Conservation (phyloP, 495 filamentous ascomycete species). For the Chaetomium fimeti region DNA sequence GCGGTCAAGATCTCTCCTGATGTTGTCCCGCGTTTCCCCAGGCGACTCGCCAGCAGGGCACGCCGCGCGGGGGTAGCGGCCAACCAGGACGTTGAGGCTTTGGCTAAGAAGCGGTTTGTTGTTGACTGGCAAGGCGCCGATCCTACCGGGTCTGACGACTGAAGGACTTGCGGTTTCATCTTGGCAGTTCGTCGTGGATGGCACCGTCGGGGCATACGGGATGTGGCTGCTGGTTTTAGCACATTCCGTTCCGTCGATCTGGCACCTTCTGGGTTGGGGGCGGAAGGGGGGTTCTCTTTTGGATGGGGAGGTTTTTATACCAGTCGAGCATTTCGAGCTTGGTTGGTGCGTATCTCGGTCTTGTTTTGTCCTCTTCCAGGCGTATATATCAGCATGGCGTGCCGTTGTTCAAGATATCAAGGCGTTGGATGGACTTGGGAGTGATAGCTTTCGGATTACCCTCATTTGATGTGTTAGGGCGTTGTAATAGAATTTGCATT, state of each 20-base stretch:
- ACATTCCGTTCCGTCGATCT: background rate
- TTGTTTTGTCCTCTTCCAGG: conserved; percentile 2
- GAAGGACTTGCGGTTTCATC: background rate
- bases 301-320: background rate
- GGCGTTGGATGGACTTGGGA: conserved; percentile 19
- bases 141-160: conserved; percentile 12
- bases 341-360: background rate
- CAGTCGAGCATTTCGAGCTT: background rate
- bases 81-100: background rate
- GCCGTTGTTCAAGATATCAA: conserved; percentile 16
- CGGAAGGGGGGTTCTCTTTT: background rate
- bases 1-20: conserved; percentile 29
- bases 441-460: conserved; percentile 10
- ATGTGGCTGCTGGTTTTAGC: conserved; percentile 5
- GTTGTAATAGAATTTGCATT: conserved; percentile 21
- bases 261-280: background rate
- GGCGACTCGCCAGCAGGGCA: conserved; percentile 2
- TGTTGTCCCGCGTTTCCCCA: conserved; percentile 17
- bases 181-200: background rate
- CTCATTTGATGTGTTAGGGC: conserved; percentile 3
- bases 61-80: background rate
- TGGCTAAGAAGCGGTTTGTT: conserved; percentile 16
- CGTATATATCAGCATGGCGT: conserved; percentile 15
- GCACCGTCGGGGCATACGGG: background rate
- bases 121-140: conserved; percentile 19